A percentile compares a stretch with the other conserved stretches of the same genome.
phyloP scores from a whole-genome alignment of 352 stramenopile genomes.

The Pythium apleroticum region DNA sequence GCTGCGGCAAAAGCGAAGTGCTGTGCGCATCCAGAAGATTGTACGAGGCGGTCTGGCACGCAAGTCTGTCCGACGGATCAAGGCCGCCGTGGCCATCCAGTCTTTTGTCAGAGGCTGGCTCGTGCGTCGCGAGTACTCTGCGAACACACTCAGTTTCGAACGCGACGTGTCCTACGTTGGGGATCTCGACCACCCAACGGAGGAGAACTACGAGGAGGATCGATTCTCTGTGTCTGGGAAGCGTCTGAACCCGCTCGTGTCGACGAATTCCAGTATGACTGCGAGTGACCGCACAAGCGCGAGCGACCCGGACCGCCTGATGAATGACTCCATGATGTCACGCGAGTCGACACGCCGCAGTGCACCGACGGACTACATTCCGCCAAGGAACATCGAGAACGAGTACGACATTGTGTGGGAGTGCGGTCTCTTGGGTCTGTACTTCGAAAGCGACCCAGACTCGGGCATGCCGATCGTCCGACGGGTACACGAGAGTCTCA shows the following conservation, averaged over 20 bases:
- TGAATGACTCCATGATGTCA: conserved; percentile 45
- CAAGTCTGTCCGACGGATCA: conserved; percentile 40
- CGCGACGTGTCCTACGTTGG: conserved; percentile 77
- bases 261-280: conserved; percentile 31
- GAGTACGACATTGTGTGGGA: conserved; percentile 91
- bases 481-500: conserved; percentile 85
- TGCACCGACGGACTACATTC: conserved; percentile 54
- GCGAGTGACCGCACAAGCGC: conserved; percentile 56
- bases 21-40: conserved; percentile 50
- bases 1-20: conserved; percentile 41
- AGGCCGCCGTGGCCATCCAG: conserved; percentile 63
- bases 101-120: conserved; percentile 83
- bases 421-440: conserved; percentile 76
- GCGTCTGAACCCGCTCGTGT: conserved; percentile 5
- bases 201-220: conserved; percentile 45
- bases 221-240: conserved; percentile 37
- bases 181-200: conserved; percentile 49
- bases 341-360: conserved; percentile 58
- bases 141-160: conserved; percentile 79
- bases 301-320: conserved; percentile 49
- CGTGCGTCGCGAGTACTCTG: conserved; percentile 71
- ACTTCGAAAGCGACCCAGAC: conserved; percentile 81
- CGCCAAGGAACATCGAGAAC: conserved; percentile 62
- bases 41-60: conserved; percentile 48
- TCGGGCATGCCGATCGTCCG: conserved; percentile 85